Conservation (phyloP, 768 basidiomycete species). For the Fistulinella prunicolor region DNA sequence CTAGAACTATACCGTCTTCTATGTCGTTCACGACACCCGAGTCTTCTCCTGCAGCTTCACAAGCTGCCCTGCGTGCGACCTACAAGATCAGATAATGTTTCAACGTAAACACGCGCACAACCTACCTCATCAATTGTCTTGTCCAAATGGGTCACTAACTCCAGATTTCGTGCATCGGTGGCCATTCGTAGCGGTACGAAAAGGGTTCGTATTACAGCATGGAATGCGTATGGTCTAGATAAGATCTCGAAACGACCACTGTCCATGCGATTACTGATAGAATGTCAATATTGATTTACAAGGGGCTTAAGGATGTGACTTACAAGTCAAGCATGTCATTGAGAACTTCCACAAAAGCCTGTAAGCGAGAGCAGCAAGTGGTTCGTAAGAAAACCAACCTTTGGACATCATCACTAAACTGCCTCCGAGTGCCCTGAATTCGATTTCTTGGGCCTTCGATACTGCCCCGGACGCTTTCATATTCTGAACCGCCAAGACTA, state of each 20-base stretch:
- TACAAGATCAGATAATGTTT: constrained; percentile 22
- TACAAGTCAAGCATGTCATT: constrained; percentile 83
- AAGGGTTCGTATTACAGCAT: constrained; percentile 72
- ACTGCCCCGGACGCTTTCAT: constrained; percentile 79
- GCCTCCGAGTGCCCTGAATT: constrained; percentile 82
- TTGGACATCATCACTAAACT: constrained; percentile 88
- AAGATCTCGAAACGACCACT: constrained; percentile 79
- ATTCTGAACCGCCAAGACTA: constrained; percentile 85
- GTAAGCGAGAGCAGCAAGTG: neutral
- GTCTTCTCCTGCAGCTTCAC: constrained; percentile 55
- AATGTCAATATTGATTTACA: constrained; percentile 1
- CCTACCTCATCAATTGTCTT: constrained; percentile 57
- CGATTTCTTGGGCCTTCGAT: constrained; percentile 73
- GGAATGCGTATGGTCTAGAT: constrained; percentile 66
- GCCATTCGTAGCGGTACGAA: constrained; percentile 67
- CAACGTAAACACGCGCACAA: neutral
- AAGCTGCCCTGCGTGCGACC: constrained; percentile 59
- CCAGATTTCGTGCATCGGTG: constrained; percentile 62
- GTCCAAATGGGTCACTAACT: constrained; percentile 69
- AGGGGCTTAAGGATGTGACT: constrained; percentile 24
- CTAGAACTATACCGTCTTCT: constrained; percentile 69
- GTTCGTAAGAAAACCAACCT: constrained; percentile 38
- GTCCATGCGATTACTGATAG: constrained; percentile 75
- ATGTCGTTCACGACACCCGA: constrained; percentile 20
- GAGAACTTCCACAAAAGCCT: constrained; percentile 47